Percentiles rank a stretch among this genome's conserved stretches.
Conservation (phyloP, 2,329 filamentous ascomycete genomes). For the Phaeosphaeriaceae sp. region DNA sequence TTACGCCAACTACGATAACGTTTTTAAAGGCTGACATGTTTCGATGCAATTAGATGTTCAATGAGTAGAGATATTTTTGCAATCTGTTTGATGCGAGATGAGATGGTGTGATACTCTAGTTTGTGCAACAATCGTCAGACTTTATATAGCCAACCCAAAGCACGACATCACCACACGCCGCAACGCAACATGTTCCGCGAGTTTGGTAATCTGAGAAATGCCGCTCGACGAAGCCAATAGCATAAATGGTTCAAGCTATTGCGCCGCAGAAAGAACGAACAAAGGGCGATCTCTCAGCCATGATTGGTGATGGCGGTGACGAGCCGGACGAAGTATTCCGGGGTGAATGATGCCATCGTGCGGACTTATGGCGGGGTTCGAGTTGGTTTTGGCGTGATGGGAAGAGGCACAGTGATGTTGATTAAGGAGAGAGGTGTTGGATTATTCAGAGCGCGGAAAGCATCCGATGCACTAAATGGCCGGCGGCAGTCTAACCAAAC, state of each 20-base stretch:
- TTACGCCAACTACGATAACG: slow-evolving; percentile 54
- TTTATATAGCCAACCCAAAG: background rate
- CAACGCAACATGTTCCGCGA: background rate
- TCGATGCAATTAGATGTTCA: background rate
- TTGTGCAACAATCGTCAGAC: background rate
- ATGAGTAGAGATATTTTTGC: background rate
- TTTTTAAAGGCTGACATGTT: slow-evolving; percentile 47
- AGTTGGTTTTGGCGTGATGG: background rate
- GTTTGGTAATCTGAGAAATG: background rate
- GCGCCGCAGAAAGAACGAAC: background rate
- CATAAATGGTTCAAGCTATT: background rate
- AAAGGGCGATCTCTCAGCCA: background rate
- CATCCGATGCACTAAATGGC: background rate
- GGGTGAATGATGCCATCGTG: background rate
- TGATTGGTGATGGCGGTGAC: background rate
- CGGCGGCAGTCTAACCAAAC: background rate
- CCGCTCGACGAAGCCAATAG: background rate
- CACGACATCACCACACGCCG: background rate
- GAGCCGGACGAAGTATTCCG: background rate
- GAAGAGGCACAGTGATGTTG: background rate
- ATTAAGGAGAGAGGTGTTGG: background rate
- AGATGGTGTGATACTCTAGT: background rate
- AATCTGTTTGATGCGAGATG: background rate
- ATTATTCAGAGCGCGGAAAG: slow-evolving; percentile 2
- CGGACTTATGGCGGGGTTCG: background rate